A percentile compares a stretch with the other conserved stretches of the same genome.
Evolutionary conservation across 345 rosid species (phyloP).

Genomic region (Rhizophora apiculata): DNA sequence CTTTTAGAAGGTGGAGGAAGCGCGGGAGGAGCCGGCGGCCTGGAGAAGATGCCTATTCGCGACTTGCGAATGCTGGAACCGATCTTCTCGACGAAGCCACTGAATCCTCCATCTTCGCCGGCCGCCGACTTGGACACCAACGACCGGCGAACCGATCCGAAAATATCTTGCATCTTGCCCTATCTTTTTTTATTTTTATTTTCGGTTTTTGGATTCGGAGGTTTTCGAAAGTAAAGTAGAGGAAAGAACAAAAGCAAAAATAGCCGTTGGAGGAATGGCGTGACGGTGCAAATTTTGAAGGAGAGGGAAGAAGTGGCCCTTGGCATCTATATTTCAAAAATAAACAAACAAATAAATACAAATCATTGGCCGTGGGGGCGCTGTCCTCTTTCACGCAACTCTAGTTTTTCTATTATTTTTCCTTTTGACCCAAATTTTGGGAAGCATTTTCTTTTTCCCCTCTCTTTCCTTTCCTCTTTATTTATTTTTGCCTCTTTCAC

Average conservation of each 20-base stretch:
- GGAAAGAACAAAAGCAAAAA: neutral
- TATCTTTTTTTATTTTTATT: neutral
- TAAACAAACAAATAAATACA: slow-evolving; percentile 15
- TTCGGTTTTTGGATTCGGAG: neutral
- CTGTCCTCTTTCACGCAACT: too few species aligned
- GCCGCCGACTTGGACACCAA: slow-evolving; percentile 27
- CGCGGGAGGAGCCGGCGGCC: slow-evolving; percentile 1
- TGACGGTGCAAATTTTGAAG: slow-evolving; percentile 29
- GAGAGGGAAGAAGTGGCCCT: slow-evolving; percentile 27
- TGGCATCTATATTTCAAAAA: slow-evolving; percentile 23
- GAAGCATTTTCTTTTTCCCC: neutral
- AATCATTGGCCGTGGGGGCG: slow-evolving; percentile 2
- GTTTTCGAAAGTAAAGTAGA: slow-evolving; percentile 22
- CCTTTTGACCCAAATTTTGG: too few species aligned
- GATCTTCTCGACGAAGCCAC: slow-evolving; percentile 28
- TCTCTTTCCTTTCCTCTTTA: too few species aligned
- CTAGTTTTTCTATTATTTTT: too few species aligned
- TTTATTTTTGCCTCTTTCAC: neutral
- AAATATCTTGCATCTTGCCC: slow-evolving; percentile 26
- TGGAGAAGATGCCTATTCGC: slow-evolving; percentile 26
- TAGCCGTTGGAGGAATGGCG: slow-evolving; percentile 25
- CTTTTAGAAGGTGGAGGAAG: slow-evolving; percentile 20
- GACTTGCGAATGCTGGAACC: slow-evolving; percentile 34
- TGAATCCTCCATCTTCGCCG: slow-evolving; percentile 25
- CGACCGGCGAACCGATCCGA: slow-evolving; percentile 38